phyloP scores from a whole-genome alignment of 306 rosid genomes.

The Rosa chinensis region DNA sequence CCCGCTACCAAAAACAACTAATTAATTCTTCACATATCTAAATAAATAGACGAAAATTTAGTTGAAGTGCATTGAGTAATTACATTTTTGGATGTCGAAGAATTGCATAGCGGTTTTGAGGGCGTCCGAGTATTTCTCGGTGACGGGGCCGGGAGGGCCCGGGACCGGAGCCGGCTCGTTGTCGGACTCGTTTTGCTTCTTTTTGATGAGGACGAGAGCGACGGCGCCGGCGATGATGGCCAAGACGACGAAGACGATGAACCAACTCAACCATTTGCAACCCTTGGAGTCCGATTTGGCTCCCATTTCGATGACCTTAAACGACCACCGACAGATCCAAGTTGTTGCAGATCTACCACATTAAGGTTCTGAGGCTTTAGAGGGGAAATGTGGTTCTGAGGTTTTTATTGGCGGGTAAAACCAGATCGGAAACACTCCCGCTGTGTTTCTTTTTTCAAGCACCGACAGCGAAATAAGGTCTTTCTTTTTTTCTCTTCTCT shows the following conservation, averaged over 20 bases:
- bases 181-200: conserved; percentile 39
- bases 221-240: conserved; percentile 59
- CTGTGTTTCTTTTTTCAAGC: background rate
- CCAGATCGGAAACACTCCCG: conserved; percentile 4
- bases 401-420: conserved; percentile 1
- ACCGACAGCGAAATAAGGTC: background rate
- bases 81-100: conserved; percentile 90
- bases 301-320: conserved; percentile 43
- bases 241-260: conserved; percentile 51
- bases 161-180: conserved; percentile 59
- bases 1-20: conserved; percentile 54
- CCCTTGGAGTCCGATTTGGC: conserved; percentile 56
- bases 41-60: no score
- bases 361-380: conserved; percentile 2
- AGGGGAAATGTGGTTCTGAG: background rate
- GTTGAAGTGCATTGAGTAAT: no score
- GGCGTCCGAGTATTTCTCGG: conserved; percentile 63
- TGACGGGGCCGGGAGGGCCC: conserved; percentile 76
- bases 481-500: no score
- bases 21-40: background rate
- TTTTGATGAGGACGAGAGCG: conserved; percentile 42
- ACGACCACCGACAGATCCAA: conserved; percentile 5
- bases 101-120: conserved; percentile 74
- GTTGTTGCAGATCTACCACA: conserved; percentile 37
- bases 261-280: conserved; percentile 64